Evolutionary conservation across 306 rosid genomes (phyloP), one percentile per base, ranked within the genome.

Genomic region (Hippophae tibetana): DNA sequence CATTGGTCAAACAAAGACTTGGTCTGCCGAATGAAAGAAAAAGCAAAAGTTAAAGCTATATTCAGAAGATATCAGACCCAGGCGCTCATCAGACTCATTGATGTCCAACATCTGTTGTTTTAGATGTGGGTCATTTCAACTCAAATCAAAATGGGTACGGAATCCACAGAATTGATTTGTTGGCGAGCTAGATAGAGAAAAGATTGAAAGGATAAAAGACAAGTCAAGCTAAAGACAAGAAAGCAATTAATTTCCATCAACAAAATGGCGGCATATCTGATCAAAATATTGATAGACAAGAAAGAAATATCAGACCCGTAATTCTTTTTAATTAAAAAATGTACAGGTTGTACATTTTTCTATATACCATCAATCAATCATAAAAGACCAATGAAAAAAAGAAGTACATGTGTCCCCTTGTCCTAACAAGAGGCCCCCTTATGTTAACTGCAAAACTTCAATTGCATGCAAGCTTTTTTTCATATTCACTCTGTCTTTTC

Each of bases 201-300:
- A 12, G 25, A 8, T 10, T 13, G 12, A 26, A 46, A 48, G 40
- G 47, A 11, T 43, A 25, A 50, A 48, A 14, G 47, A 52, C 46
- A 14, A 48, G 65, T 31, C 0, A 4, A 43, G 54, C 43, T 25
- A 41, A 42, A 26, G 61, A 42, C 57, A 49, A 59, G 54, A 69
- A 70, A 63, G 63, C 58, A 78, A 74, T 52, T 49, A 69, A 54
- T 13, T 66, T 69, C 38, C 70, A 80, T 66, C 76, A 60, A 69
- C 77, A 75, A 88, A 82, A 80, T 72, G 99, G 99, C 99, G 97
- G 97, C 99, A 82, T 84, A 81, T 69, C 56, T 64, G 76, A 92
- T 88, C 90, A 80, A 73, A 81, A 31, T 85, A 80, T 69, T 68
- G 81, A 79, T 23, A 25, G 65, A 62, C 18, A 60, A 51, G 44